Conservation (phyloP, 306 rosid species). For the Cyclanthera cordifolia region DNA sequence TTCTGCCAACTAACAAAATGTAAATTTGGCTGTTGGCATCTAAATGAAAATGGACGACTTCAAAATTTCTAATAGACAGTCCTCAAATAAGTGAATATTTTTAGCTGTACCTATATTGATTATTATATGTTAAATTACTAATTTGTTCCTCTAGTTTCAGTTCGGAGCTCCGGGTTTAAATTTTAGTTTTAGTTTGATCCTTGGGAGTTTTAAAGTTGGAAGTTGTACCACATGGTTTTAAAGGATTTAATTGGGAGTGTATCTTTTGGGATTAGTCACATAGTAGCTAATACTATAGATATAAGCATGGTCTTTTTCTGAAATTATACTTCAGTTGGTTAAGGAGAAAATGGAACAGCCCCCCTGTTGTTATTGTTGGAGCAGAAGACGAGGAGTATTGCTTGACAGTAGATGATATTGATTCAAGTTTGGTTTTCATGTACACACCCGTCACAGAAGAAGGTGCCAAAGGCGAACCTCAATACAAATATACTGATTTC, state of each 20-base stretch:
- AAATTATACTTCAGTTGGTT: conserved; percentile 56
- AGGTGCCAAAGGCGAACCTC: conserved; percentile 96
- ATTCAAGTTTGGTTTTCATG: conserved; percentile 95
- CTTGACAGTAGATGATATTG: conserved; percentile 68
- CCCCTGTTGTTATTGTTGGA: conserved; percentile 82
- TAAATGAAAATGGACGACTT: background rate
- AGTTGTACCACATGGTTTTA: too few relatives aligned
- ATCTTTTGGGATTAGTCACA: background rate
- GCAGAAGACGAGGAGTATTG: conserved; percentile 84
- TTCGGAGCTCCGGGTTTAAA: too few relatives aligned
- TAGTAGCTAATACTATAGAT: background rate
- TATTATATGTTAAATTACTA: background rate
- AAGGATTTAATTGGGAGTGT: too few relatives aligned
- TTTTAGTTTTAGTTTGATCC: background rate
- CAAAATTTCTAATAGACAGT: background rate
- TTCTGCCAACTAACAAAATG: too few relatives aligned
- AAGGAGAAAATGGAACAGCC: conserved; percentile 93
- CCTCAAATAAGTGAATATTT: background rate
- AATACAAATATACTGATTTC: conserved; percentile 79
- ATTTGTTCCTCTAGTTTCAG: background rate
- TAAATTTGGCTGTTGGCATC: background rate
- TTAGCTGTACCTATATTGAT: background rate
- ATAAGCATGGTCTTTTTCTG: background rate
- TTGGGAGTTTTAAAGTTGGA: too few relatives aligned
- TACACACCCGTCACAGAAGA: conserved; percentile 91